Base-by-base conservation (phyloP, 2,329 filamentous ascomycete genomes). In the Exophiala viscosa region DNA sequence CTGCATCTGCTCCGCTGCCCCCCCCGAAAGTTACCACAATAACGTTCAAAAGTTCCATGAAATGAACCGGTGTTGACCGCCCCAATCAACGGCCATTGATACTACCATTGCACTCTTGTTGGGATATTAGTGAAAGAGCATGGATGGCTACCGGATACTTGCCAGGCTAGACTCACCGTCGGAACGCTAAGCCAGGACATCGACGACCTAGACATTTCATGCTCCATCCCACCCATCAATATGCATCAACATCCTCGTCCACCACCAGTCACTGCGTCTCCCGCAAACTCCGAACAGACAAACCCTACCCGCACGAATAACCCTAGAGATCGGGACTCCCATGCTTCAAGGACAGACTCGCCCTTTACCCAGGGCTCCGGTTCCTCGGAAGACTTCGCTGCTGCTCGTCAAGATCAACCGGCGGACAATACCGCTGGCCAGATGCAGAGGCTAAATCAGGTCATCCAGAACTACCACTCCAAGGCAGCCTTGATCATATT, bases 241-340 rank as follows among this genome's bases (percentile, higher is more conserved):
- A 96, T 96, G 91, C 90, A 96, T 81, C 91, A 95, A 74, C 88
- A 91, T 73, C 85, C 88, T 64, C 85, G 91, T 64, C 81, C 84
- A 58, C 81, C 86, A 61, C 86, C 87, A 60, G 80, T 84, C 69
- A 80, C 83, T 65, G 80, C 86, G 57, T 90, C 88, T 57, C 85
- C 89, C 57, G 85, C 85, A 64, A 83, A 81, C 64, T 85, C 86
- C 44, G 81, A 85, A 47, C 82, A 85, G 67, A 85, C 87, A 55
- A 89, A 88, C 65, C 82, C 86, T 63, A 76, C 82, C 58, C 81
- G 88, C 69, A 81, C 82, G 31, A 89, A 89, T 71, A 90, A 87
- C 68, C 78, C 81, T 50, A 85, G 87, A 81, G 87, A 95, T 74
- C 77, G 71, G 60, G 74, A 74, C 64, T 64, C 66, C 32, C 67